Evolutionary conservation across 106 monocot genomes (phyloP).

Genomic region (Dendrobium officinale): DNA sequence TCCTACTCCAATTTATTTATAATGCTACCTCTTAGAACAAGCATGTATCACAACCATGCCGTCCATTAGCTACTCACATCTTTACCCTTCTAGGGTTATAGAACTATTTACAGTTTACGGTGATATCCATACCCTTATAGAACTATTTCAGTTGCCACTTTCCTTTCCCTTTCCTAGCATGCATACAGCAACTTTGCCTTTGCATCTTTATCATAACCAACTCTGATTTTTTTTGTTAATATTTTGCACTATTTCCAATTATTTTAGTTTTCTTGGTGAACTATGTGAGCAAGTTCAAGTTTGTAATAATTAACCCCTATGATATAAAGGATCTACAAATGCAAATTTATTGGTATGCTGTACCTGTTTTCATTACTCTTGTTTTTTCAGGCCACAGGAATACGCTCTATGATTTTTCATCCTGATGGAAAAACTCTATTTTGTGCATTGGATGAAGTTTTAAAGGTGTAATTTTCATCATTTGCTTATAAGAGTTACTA

Average conservation of each 20-base stretch:
- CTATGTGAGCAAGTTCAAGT: background rate
- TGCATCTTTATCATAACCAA: background rate
- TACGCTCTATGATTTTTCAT: conserved; percentile 78
- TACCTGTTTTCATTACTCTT: conserved; percentile 1
- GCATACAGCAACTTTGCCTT: background rate
- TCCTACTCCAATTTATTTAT: too few relatives aligned
- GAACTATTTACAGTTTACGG: background rate
- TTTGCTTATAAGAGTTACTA: background rate
- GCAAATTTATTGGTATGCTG: background rate
- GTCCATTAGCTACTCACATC: background rate
- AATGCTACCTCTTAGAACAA: too few relatives aligned
- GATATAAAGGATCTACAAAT: background rate
- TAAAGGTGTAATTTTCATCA: conserved; percentile 45
- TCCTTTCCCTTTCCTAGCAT: too few relatives aligned
- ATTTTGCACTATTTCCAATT: too few relatives aligned
- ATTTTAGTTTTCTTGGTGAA: too few relatives aligned
- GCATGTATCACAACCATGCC: background rate
- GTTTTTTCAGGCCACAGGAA: conserved; percentile 46
- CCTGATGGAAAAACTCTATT: conserved; percentile 92
- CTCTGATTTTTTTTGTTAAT: background rate
- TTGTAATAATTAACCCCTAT: background rate
- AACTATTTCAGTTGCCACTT: background rate
- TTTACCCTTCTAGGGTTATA: background rate
- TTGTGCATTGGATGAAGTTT: conserved; percentile 65
- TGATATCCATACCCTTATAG: background rate